Conservation (phyloP, 2,329 filamentous ascomycete genomes). For the Phialophora verrucosa region DNA sequence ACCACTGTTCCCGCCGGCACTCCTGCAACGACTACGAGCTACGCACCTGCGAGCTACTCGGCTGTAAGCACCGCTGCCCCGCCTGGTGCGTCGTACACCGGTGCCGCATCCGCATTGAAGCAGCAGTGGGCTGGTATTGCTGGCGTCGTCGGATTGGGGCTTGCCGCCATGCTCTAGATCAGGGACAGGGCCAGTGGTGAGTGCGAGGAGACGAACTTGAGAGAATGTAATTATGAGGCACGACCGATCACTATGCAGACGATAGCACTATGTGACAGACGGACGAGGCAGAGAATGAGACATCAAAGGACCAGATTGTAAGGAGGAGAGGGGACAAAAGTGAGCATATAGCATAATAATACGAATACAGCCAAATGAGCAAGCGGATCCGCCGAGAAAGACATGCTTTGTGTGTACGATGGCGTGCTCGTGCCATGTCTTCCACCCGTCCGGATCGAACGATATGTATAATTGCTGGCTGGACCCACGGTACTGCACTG, state of each 20-base stretch:
- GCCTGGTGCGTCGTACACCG: slow-evolving; percentile 25
- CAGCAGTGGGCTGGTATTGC: slow-evolving; percentile 31
- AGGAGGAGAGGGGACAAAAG: background rate
- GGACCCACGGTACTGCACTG: no score
- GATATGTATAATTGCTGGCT: background rate
- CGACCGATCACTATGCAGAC: background rate
- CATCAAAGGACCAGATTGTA: background rate
- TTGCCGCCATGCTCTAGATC: slow-evolving; percentile 30
- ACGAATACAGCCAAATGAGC: background rate
- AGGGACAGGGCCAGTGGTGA: background rate
- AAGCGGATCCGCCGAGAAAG: background rate
- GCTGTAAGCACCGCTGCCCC: slow-evolving; percentile 19
- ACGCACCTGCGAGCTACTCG: slow-evolving; percentile 1
- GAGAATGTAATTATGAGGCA: slow-evolving; percentile 1
- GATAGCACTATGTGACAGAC: slow-evolving; percentile 1
- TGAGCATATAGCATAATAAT: background rate
- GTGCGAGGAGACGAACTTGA: background rate
- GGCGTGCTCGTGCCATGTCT: background rate
- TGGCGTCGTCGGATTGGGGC: slow-evolving; percentile 27
- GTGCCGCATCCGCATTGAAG: slow-evolving; percentile 25
- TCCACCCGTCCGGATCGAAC: background rate
- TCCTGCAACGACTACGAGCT: slow-evolving; percentile 10
- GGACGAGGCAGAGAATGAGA: background rate
- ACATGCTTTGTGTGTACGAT: background rate
- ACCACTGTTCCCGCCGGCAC: slow-evolving; percentile 11